Percentiles rank a stretch among this genome's conserved stretches.
Conservation (phyloP, 2,329 filamentous ascomycete species). For the Neofusicoccum parvum region DNA sequence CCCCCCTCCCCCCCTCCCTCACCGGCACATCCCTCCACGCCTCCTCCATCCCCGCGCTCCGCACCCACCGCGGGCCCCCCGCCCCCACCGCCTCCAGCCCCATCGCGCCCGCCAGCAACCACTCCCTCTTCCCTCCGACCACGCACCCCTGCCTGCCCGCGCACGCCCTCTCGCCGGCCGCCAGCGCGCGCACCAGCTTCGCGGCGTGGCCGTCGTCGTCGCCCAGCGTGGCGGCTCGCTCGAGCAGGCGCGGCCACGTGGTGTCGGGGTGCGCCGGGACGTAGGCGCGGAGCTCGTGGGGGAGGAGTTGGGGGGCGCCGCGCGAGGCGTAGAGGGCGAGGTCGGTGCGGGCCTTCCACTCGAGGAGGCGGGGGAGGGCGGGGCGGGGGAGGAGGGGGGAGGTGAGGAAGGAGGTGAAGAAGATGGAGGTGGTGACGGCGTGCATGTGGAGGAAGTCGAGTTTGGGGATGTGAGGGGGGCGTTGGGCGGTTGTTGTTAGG, state of each 20-base stretch:
- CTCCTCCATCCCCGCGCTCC: slow-evolving; percentile 63
- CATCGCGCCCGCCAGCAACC: slow-evolving; percentile 63
- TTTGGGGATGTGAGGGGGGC: slow-evolving; percentile 66
- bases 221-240: slow-evolving; percentile 45
- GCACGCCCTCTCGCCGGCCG: slow-evolving; percentile 60
- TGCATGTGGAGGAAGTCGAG: slow-evolving; percentile 88
- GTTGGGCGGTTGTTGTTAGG: slow-evolving; percentile 64
- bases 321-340: slow-evolving; percentile 73
- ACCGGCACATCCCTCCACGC: slow-evolving; percentile 58
- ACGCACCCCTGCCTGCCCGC: background rate
- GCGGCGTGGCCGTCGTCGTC: slow-evolving; percentile 80
- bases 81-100: slow-evolving; percentile 64
- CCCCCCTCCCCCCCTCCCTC: background rate
- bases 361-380: slow-evolving; percentile 70
- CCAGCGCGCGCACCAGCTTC: slow-evolving; percentile 73
- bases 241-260: slow-evolving; percentile 48
- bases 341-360: slow-evolving; percentile 80
- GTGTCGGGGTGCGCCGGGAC: slow-evolving; percentile 28
- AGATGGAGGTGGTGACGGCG: slow-evolving; percentile 75
- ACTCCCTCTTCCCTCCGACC: slow-evolving; percentile 55
- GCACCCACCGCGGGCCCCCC: slow-evolving; percentile 59
- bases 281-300: background rate
- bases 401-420: slow-evolving; percentile 63
- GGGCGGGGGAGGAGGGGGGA: slow-evolving; percentile 61
- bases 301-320: slow-evolving; percentile 63